A percentile compares a stretch with the other conserved stretches of the same genome.
phyloP scores from a whole-genome alignment of 1,139 yeast species.

The Candida tetrigidarum region DNA sequence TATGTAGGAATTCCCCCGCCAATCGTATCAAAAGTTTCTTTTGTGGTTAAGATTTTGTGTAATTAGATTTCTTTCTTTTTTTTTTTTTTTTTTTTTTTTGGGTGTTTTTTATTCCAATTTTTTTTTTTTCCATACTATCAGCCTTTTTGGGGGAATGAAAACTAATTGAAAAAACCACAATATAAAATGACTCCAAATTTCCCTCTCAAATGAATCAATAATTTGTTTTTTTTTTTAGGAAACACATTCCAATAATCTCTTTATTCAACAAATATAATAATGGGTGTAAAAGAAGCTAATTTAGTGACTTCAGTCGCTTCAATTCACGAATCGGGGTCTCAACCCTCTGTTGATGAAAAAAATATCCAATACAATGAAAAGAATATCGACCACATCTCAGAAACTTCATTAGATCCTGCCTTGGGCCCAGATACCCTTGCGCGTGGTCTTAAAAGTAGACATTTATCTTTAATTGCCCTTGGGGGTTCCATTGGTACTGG shows the following conservation, averaged over 20 bases:
- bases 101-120: too few relatives aligned
- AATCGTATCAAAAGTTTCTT: neutral
- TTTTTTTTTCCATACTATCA: neutral
- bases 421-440: slow-evolving; percentile 30
- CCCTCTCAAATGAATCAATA: neutral
- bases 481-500: slow-evolving; percentile 50
- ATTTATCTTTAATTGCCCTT: slow-evolving; percentile 40
- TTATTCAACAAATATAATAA: neutral
- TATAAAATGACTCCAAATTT: neutral
- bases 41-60: neutral
- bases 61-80: neutral
- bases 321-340: too few relatives aligned
- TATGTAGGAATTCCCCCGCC: too few relatives aligned
- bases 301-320: too few relatives aligned
- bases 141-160: neutral
- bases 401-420: too few relatives aligned
- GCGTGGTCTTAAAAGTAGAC: slow-evolving; percentile 43
- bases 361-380: too few relatives aligned
- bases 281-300: too few relatives aligned
- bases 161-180: neutral
- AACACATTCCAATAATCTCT: too few relatives aligned
- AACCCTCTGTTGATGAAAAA: too few relatives aligned
- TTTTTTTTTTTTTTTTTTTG: too few relatives aligned
- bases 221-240: neutral
- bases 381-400: too few relatives aligned